Evolutionary conservation across 345 rosid genomes (phyloP).

Genomic region (Pugionium cornutum): DNA sequence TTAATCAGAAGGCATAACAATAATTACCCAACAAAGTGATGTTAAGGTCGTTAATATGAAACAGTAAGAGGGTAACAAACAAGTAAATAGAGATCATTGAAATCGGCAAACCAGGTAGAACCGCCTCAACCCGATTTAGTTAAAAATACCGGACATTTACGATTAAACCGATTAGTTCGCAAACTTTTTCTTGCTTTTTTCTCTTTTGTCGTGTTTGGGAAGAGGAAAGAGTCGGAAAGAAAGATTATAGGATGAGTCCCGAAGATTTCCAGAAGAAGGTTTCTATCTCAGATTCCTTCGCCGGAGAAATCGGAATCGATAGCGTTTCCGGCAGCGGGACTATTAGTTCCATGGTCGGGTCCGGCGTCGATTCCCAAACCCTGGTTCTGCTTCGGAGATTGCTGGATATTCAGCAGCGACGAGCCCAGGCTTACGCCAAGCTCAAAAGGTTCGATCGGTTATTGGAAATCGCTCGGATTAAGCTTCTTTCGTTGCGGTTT

Average conservation of each 20-base stretch:
- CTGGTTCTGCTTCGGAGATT: conserved; percentile 60
- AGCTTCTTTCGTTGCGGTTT: background rate
- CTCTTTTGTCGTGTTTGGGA: conserved; percentile 26
- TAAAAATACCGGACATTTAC: background rate
- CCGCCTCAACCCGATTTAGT: background rate
- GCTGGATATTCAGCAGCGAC: conserved; percentile 72
- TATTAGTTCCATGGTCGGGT: background rate
- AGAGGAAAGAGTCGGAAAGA: conserved; percentile 24
- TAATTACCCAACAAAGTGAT: too few species aligned
- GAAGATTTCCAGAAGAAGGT: conserved; percentile 80
- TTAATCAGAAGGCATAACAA: too few species aligned
- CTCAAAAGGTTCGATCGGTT: conserved; percentile 58
- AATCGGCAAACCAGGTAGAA: background rate
- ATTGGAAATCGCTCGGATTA: background rate
- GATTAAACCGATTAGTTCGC: conserved; percentile 12
- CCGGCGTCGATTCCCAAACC: conserved; percentile 40
- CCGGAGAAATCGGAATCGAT: conserved; percentile 28
- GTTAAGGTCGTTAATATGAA: too few species aligned
- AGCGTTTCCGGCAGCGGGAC: conserved; percentile 1
- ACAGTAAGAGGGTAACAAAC: background rate
- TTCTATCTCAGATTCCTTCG: conserved; percentile 50
- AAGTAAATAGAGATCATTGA: background rate
- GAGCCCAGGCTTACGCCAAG: conserved; percentile 83
- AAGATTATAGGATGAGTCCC: conserved; percentile 34
- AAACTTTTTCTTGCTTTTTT: background rate